Conservation (phyloP, 805 yeast genomes). For the Yarrowia yakushimensis region DNA sequence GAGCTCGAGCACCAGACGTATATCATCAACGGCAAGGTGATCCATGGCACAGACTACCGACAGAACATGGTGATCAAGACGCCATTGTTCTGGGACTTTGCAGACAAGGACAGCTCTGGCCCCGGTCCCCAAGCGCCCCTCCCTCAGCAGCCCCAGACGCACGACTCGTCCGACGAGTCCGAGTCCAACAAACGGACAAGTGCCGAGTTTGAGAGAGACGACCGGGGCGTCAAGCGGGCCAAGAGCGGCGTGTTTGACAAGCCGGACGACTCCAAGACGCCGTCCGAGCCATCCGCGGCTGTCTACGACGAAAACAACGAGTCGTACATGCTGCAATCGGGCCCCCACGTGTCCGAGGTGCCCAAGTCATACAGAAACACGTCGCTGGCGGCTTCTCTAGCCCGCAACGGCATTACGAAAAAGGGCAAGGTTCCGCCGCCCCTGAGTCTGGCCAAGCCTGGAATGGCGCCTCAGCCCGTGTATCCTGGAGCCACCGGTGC, state of each 20-base stretch:
- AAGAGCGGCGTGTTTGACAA: not conserved
- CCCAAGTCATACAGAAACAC: constrained; percentile 16
- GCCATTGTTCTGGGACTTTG: constrained; percentile 21
- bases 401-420: constrained; percentile 8
- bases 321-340: constrained; percentile 11
- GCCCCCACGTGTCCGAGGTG: not conserved
- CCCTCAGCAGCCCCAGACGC: not conserved
- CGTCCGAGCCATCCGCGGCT: not conserved
- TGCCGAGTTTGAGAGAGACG: constrained; percentile 5
- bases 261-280: not conserved
- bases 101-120: not conserved
- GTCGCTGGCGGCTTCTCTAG: constrained; percentile 20
- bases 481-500: not conserved
- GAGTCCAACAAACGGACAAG: constrained; percentile 1
- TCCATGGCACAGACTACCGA: constrained; percentile 14
- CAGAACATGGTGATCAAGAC: constrained; percentile 26
- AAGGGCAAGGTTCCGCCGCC: constrained; percentile 17
- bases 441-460: not conserved
- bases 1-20: constrained; percentile 18
- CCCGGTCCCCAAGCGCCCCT: not conserved
- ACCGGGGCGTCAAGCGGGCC: not conserved
- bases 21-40: constrained; percentile 19
- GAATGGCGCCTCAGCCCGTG: constrained; percentile 3
- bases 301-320: not conserved
- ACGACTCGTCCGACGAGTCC: not conserved